phyloP scores from a whole-genome alignment of 2,329 filamentous ascomycete genomes.

The Chaetomium olivaceum region DNA sequence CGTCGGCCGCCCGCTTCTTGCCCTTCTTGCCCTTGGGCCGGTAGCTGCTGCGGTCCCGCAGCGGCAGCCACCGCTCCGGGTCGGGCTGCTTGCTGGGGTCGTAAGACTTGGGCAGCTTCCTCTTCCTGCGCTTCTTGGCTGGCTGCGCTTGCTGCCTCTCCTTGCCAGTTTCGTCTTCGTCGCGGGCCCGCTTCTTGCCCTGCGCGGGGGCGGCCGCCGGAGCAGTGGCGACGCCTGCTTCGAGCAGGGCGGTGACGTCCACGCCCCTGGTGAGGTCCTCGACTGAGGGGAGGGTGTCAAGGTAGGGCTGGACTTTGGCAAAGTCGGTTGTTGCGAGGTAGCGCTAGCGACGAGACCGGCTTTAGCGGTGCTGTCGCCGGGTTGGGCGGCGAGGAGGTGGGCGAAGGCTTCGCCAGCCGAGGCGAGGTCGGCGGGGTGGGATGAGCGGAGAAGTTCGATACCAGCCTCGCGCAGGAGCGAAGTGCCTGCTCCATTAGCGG shows the following conservation, averaged over 20 bases:
- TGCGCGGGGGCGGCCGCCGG: slow-evolving; percentile 39
- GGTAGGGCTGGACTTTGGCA: slow-evolving; percentile 54
- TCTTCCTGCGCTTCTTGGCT: slow-evolving; percentile 57
- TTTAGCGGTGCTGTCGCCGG: slow-evolving; percentile 67
- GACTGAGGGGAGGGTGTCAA: slow-evolving; percentile 61
- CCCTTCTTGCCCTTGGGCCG: slow-evolving; percentile 90
- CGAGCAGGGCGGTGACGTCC: slow-evolving; percentile 63
- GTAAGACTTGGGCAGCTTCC: slow-evolving; percentile 69
- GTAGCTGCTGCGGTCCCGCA: slow-evolving; percentile 86
- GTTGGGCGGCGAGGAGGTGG: slow-evolving; percentile 64
- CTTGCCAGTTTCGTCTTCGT: slow-evolving; percentile 43
- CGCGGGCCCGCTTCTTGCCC: slow-evolving; percentile 48
- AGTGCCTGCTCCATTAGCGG: slow-evolving; percentile 40
- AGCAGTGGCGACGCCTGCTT: slow-evolving; percentile 62
- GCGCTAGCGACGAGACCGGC: slow-evolving; percentile 90
- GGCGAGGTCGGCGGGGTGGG: slow-evolving; percentile 65
- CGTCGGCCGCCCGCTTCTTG: slow-evolving; percentile 74
- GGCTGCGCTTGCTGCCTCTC: slow-evolving; percentile 30
- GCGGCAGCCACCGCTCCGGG: slow-evolving; percentile 88
- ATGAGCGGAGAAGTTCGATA: slow-evolving; percentile 76
- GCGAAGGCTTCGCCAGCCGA: slow-evolving; percentile 79
- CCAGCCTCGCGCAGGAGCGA: slow-evolving; percentile 79
- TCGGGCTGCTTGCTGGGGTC: slow-evolving; percentile 79
- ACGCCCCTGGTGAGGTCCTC: slow-evolving; percentile 61
- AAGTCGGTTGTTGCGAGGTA: slow-evolving; percentile 64